These are phyloP conservation scores for Meredithiella fracta DNA, from an alignment of 2,329 filamentous ascomycete species.

Conservation along the genomic window DNA sequence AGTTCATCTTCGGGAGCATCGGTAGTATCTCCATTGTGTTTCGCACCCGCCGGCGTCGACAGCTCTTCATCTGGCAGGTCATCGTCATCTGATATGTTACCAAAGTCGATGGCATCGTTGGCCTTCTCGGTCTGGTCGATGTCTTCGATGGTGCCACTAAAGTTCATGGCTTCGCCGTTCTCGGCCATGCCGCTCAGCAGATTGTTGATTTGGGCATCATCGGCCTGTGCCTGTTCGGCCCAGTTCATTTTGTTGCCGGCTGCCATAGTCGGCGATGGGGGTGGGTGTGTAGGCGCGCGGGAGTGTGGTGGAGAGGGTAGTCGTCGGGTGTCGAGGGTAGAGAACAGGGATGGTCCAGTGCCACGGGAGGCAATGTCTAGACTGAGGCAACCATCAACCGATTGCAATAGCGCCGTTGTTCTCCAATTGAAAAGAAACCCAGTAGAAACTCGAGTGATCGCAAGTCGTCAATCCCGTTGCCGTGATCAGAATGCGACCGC, in stretches of 20 bases:
- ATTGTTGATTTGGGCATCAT: constrained; percentile 31
- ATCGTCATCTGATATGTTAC: constrained; percentile 82
- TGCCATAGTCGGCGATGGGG: constrained; percentile 16
- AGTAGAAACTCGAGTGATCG: too few species aligned
- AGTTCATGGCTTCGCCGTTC: constrained; percentile 24
- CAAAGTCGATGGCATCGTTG: constrained; percentile 79
- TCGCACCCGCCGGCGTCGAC: too few species aligned
- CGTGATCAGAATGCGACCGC: background rate
- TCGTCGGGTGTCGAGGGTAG: background rate
- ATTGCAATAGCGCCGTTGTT: background rate
- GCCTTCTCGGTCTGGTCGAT: constrained; percentile 64
- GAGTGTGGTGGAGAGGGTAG: background rate
- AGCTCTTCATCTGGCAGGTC: constrained; percentile 66
- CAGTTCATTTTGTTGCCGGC: constrained; percentile 23
- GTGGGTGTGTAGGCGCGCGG: background rate
- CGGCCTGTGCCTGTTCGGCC: constrained; percentile 29
- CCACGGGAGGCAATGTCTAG: background rate
- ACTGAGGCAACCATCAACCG: background rate
- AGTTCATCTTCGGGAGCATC: background rate
- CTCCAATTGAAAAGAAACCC: too few species aligned
- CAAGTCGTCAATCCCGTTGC: too few species aligned
- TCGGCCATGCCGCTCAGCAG: constrained; percentile 29
- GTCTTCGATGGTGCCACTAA: constrained; percentile 25
- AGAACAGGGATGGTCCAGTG: background rate
- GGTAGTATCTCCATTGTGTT: background rate